Evolutionary conservation across 192 early-diverging fungal genomes (phyloP), one percentile per base, ranked within the genome.

Genomic region (Neocallimastix lanati): DNA sequence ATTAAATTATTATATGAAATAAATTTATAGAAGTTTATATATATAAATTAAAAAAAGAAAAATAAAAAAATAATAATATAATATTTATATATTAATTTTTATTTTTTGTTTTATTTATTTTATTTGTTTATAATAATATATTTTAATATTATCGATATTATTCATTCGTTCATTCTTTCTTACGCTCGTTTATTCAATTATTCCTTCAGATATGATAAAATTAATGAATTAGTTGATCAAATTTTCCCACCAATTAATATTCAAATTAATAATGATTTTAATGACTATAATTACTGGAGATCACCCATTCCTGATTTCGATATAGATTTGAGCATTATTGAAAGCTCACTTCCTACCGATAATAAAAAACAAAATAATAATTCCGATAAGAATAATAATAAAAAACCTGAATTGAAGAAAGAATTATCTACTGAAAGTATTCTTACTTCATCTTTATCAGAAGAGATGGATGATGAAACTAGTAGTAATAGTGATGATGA

Each of bases 211-310:
- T 90, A 98, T 79, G 84, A 94, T 76, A 92, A 94, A 80, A 84
- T 99, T 81, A 96, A 93, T 80, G 95, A 96, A 78, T 85, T 97
- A 80, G 96, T 97, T 21, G 96, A 99, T 79, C 93, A 96, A 82
- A 95, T 99, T 80, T 99, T 99, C 84, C 97, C 93, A 25, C 87
- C 89, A 27, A 83, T 91, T 12, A 36, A 33, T 35, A 77, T 80
- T 28, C 30, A 76, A 76, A 78, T 79, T 76, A 90, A 91, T 28
- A 88, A 88, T 13, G 91, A 91, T 67, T 96, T 86, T 82, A 94
- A 93, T 82, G 94, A 96, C 84, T 94, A 92, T 88, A 90, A 93
- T 80, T 96, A 87, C 84, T 96, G 94, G 94, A 90, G 89, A 78
- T 80, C 81, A 11, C 84, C 88, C 14, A 37, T 92, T 38, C 86